Percentiles rank a stretch among this genome's conserved stretches.
Evolutionary conservation across 1,139 yeast genomes (phyloP).

Genomic region (Magnusiomyces paraingens): DNA sequence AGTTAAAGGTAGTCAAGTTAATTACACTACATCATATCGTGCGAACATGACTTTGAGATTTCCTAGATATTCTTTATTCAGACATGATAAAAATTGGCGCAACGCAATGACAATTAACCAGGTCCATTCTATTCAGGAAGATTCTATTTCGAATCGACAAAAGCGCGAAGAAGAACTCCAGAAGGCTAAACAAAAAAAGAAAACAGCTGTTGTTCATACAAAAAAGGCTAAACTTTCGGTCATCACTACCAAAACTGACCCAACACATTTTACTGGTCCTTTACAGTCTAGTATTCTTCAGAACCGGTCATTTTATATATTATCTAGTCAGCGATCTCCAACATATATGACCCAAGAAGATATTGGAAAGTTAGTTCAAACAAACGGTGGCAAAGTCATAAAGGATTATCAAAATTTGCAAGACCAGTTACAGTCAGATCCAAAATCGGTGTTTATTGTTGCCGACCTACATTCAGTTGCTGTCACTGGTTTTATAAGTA

Average conservation of each 20-base stretch:
- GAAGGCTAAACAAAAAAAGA: conserved; percentile 7
- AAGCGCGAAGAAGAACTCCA: conserved; percentile 15
- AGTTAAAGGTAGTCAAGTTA: conserved; percentile 73
- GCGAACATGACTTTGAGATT: conserved; percentile 68
- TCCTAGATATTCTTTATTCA: conserved; percentile 60
- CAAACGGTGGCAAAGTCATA: conserved; percentile 46
- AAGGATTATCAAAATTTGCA: conserved; percentile 14
- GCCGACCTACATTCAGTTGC: conserved; percentile 35
- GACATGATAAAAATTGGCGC: conserved; percentile 61
- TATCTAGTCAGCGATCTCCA: conserved; percentile 30
- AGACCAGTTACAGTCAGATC: no score
- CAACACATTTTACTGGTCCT: conserved; percentile 23
- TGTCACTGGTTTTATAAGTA: not conserved
- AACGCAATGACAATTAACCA: conserved; percentile 56
- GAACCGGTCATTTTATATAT: conserved; percentile 39
- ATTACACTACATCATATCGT: conserved; percentile 46
- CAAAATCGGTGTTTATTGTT: conserved; percentile 35
- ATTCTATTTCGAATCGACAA: conserved; percentile 17
- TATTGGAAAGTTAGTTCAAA: conserved; percentile 37
- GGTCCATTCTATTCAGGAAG: conserved; percentile 23
- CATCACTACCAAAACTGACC: conserved; percentile 10
- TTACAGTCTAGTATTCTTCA: not conserved
- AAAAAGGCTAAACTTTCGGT: conserved; percentile 13
- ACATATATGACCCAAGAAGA: conserved; percentile 34
- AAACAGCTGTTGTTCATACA: not conserved